phyloP scores from a whole-genome alignment of 164 flowering plant genomes.

The Vitis labrusca region DNA sequence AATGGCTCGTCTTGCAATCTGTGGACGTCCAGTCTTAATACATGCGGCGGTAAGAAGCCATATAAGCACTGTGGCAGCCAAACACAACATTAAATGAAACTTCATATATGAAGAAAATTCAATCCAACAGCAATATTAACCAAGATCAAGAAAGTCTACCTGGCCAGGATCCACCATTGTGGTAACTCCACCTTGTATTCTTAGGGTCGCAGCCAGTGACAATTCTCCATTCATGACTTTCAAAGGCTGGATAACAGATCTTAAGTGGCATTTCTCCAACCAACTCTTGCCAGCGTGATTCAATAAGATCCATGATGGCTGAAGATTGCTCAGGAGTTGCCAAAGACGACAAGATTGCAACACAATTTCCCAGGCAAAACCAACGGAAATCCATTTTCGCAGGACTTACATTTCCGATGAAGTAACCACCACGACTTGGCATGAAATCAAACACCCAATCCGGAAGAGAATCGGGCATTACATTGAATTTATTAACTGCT shows the following conservation, averaged over 20 bases:
- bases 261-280: slow-evolving; percentile 64
- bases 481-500: slow-evolving; percentile 58
- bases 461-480: slow-evolving; percentile 60
- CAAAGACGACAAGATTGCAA: slow-evolving; percentile 49
- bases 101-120: no score
- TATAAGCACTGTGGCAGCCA: slow-evolving; percentile 39
- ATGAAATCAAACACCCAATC: slow-evolving; percentile 54
- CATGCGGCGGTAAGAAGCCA: slow-evolving; percentile 68
- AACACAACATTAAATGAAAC: neutral
- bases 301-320: slow-evolving; percentile 63
- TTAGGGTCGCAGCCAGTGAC: slow-evolving; percentile 58
- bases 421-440: slow-evolving; percentile 52
- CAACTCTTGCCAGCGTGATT: slow-evolving; percentile 55
- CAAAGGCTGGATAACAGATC: slow-evolving; percentile 54
- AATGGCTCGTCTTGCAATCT: slow-evolving; percentile 52
- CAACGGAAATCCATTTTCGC: slow-evolving; percentile 59
- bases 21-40: slow-evolving; percentile 54
- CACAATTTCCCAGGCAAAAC: slow-evolving; percentile 55
- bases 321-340: slow-evolving; percentile 57
- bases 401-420: slow-evolving; percentile 56
- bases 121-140: neutral
- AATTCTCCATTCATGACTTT: slow-evolving; percentile 51
- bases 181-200: slow-evolving; percentile 62
- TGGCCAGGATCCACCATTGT: slow-evolving; percentile 67
- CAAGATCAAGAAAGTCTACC: slow-evolving; percentile 20